These are phyloP conservation scores for Arctostaphylos glauca DNA, from an alignment of 148 eudicot species.

Conservation along the genomic window DNA sequence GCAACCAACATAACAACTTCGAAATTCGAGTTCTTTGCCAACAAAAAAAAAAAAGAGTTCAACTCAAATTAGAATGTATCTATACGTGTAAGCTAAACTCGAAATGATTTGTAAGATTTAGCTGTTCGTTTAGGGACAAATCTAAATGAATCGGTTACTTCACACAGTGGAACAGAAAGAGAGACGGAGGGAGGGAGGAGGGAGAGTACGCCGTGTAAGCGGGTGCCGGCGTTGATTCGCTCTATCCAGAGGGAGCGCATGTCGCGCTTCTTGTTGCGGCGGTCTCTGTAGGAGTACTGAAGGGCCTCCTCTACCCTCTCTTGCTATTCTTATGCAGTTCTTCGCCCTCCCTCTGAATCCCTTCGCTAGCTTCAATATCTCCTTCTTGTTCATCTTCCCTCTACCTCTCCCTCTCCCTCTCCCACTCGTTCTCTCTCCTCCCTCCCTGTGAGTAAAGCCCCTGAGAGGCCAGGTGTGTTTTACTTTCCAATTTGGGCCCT, in stretches of 20 bases:
- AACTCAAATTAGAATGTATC: too few species aligned
- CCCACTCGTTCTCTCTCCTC: not conserved
- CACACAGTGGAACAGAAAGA: not conserved
- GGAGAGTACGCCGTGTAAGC: constrained; percentile 63
- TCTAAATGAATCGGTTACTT: not conserved
- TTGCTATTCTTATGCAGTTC: constrained; percentile 87
- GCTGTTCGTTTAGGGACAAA: not conserved
- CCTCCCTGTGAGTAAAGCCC: not conserved
- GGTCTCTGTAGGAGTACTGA: constrained; percentile 88
- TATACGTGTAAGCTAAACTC: not conserved
- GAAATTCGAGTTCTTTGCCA: too few species aligned
- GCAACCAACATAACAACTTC: not conserved
- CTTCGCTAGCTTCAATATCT: constrained; percentile 79
- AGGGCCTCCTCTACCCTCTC: constrained; percentile 93
- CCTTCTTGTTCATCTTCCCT: constrained; percentile 84
- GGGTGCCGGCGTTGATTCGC: constrained; percentile 88
- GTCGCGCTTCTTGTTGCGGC: constrained; percentile 96
- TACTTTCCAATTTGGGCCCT: not conserved
- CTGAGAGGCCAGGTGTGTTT: too few species aligned
- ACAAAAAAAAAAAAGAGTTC: too few species aligned
- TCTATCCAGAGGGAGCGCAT: constrained; percentile 95
- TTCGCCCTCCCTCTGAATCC: constrained; percentile 96
- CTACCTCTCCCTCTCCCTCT: not conserved
- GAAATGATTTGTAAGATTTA: not conserved
- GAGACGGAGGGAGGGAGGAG: constrained; percentile 5